Evolutionary conservation across 23 red algal species (phyloP), one percentile per base, ranked within the genome.

Genomic region (Agarophyton chilense): DNA sequence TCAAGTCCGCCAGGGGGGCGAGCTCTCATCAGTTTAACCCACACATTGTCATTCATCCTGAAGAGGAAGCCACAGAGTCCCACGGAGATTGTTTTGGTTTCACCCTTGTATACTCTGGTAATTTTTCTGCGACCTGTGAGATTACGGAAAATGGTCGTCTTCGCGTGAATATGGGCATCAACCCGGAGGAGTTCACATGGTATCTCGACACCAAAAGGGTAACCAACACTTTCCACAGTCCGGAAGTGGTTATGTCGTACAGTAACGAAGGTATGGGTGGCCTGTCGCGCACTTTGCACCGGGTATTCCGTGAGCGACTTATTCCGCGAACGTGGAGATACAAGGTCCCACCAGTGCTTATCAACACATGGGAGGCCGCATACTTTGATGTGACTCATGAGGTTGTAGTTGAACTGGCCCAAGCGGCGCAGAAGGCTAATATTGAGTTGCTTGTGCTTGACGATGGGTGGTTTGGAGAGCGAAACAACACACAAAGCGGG

Each of bases 21-120:
- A 95, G 92, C 54, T 95, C 92, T 40, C 96, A 98, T 66, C 96
- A 98, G 91, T 93, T 94, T 74, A 98, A 98, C 64, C 96, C 96
- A 7, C 94, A 92, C 31, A 83, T 93, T 32, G 89, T 95, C 21
- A 89, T 98, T n/a, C 87, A 87, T 13, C 82, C 92, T 9, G 57
- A 63, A 21, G 73, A 90, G 44, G 65, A 84, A 57, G 92, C 96
- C 0, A 62, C 75, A 18, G 96, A 98, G 55, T 82, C 93, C 42
- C 72, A 62, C 46, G 92, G 92, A n/a, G 71, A 87, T 24, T 87
- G 76, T 10, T 93, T 92, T 52, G 81, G 89, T 9, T 94, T 92
- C 31, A 56, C 79, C 14, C 86, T 98, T 22, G 89, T 98, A 31
- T 98, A 98, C 74, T 95, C 92, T n/a, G 96, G 96, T 21, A 98